Percentiles rank a stretch among this genome's conserved stretches.
Conservation (phyloP, 805 yeast species). For the Saccharomycopsis sp. region DNA sequence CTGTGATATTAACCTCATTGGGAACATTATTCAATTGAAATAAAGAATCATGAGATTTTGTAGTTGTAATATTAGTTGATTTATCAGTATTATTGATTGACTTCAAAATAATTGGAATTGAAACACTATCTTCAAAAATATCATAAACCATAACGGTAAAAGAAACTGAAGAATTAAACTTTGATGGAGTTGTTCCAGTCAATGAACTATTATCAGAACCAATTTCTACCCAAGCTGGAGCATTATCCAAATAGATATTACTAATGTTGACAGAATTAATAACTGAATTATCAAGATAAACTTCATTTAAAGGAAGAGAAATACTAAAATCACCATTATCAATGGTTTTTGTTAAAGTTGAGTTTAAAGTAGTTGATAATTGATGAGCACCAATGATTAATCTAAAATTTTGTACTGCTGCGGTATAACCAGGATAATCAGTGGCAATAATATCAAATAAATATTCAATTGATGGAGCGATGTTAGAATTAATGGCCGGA, state of each 20-base stretch:
- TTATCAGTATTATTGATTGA: neutral
- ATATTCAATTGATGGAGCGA: slow-evolving; percentile 78
- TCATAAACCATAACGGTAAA: slow-evolving; percentile 53
- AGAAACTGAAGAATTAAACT: slow-evolving; percentile 24
- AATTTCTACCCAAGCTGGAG: slow-evolving; percentile 39
- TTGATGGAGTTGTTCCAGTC: slow-evolving; percentile 46
- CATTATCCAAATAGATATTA: slow-evolving; percentile 33
- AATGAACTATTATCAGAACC: slow-evolving; percentile 31
- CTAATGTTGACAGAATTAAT: slow-evolving; percentile 45
- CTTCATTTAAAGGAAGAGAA: slow-evolving; percentile 27
- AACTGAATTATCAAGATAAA: slow-evolving; percentile 50
- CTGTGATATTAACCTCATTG: slow-evolving; percentile 53
- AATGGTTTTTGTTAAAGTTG: neutral
- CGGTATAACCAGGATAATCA: slow-evolving; percentile 65
- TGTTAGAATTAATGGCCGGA: slow-evolving; percentile 73
- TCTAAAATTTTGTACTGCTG: slow-evolving; percentile 57
- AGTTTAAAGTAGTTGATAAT: slow-evolving; percentile 26
- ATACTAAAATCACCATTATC: slow-evolving; percentile 3
- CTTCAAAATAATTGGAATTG: slow-evolving; percentile 31
- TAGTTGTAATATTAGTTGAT: slow-evolving; percentile 36
- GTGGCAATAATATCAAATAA: slow-evolving; percentile 68
- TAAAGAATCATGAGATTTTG: slow-evolving; percentile 6
- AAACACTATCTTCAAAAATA: slow-evolving; percentile 47
- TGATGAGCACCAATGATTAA: slow-evolving; percentile 84
- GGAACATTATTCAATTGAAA: slow-evolving; percentile 7